Base-by-base conservation (phyloP, 768 basidiomycete species). In the Pleurotus pulmonarius region DNA sequence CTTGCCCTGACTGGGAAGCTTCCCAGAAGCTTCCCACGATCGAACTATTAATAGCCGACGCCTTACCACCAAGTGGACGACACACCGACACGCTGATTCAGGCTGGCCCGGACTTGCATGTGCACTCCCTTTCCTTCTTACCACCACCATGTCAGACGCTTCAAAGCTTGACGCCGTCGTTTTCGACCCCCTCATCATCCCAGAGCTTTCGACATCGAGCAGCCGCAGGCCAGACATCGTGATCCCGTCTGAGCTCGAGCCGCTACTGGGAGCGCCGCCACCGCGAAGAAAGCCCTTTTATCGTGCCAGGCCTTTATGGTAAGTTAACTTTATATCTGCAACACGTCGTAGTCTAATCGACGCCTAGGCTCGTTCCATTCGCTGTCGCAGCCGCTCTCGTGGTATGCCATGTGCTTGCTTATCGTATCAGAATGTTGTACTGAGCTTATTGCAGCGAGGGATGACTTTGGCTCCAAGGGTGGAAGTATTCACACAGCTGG, bases 381-480 rank as follows among this genome's bases (percentile, higher is more conserved):
- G 88, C 83, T 4, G 70, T 92, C 40, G 70, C 75, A 13, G 80
- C 85, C 11, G 79, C 90, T 4, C 63, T 92, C 25, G 82, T 81
- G 44, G 90, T 92, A 64, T 67, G 83, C 76, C 5, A 48, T n/a
- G 25, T n/a, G 49, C 37, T 49, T n/a, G 49, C 37, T 49, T 40
- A 29, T 29, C 9, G n/a, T 15, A 12, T 16, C 26, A 20, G 22
- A 39, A 49, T 41, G 48, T 43, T 43, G 25, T 15, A 15, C 38
- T n/a, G 7, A 16, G 45, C 45, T 54, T 29, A 45, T 47, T 58
- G n/a, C 61, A 92, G 91, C 88, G 89, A 26, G 89, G 88, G 43
- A 90, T 92, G 87, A 92, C 91, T 3, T 71, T 90, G 26, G 88
- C 89, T 12, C 85, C 91, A 18, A 82, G 90, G 49, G 84, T 93